Evolutionary conservation across 805 yeast species (phyloP).

Genomic region (Teunomyces tritomae): DNA sequence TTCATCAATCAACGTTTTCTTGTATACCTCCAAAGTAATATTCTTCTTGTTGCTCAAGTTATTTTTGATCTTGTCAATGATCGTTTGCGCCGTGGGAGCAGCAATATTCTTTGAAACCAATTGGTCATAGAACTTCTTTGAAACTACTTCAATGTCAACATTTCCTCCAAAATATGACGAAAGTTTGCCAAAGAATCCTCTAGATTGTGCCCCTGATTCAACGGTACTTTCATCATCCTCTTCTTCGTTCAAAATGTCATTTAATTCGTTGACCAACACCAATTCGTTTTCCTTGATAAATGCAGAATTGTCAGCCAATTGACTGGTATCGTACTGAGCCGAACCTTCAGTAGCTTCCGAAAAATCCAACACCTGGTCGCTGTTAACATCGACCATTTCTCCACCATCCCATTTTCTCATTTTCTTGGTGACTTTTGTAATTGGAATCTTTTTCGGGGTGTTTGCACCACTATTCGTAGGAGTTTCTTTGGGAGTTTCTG

Average conservation of each 20-base stretch:
- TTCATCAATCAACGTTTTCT: conserved; percentile 60
- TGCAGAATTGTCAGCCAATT: conserved; percentile 27
- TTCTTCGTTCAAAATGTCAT: conserved; percentile 35
- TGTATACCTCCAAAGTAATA: conserved; percentile 69
- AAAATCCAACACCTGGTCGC: conserved; percentile 28
- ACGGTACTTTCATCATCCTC: conserved; percentile 28
- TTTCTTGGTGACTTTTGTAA: conserved; percentile 24
- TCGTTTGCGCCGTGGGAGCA: conserved; percentile 75
- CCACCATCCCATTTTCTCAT: conserved; percentile 46
- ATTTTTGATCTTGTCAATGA: conserved; percentile 67
- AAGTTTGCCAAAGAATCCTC: conserved; percentile 34
- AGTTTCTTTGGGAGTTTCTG: background rate
- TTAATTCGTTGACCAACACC: conserved; percentile 39
- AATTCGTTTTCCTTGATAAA: conserved; percentile 37
- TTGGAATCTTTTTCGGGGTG: conserved; percentile 7
- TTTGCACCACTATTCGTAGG: conserved; percentile 3
- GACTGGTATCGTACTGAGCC: conserved; percentile 1
- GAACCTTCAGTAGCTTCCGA: conserved; percentile 20
- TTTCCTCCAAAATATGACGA: conserved; percentile 37
- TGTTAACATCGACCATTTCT: conserved; percentile 29
- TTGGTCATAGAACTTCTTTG: conserved; percentile 68
- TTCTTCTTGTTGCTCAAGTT: conserved; percentile 67
- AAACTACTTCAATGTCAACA: conserved; percentile 56
- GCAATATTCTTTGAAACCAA: conserved; percentile 86
- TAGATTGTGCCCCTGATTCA: conserved; percentile 7